Conservation (phyloP, 345 rosid species). For the Limnanthes douglasii region DNA sequence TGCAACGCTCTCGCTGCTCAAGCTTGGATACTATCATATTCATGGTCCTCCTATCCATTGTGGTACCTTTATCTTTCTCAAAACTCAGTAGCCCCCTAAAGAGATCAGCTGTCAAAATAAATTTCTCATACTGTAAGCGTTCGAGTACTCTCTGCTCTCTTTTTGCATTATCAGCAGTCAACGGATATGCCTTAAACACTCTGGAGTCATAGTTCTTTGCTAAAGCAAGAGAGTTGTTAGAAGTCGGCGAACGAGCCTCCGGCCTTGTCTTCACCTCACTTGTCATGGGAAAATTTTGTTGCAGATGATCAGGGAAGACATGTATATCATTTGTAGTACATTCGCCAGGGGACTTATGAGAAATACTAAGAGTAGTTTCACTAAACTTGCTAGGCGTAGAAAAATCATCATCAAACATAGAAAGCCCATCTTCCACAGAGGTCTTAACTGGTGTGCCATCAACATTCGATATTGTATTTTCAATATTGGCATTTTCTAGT, state of each 20-base stretch:
- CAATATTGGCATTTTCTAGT: slow-evolving; percentile 13
- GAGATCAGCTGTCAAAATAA: slow-evolving; percentile 64
- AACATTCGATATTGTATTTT: slow-evolving; percentile 13
- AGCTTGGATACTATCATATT: slow-evolving; percentile 60
- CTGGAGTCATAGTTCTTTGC: slow-evolving; percentile 18
- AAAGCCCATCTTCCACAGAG: slow-evolving; percentile 18
- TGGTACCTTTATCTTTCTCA: slow-evolving; percentile 64
- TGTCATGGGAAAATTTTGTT: slow-evolving; percentile 19
- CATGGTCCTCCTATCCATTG: slow-evolving; percentile 70
- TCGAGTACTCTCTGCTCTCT: slow-evolving; percentile 80
- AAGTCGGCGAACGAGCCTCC: slow-evolving; percentile 20
- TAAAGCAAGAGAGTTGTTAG: slow-evolving; percentile 14
- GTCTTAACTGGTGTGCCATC: no score
- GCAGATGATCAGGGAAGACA: slow-evolving; percentile 17
- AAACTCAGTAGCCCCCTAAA: slow-evolving; percentile 65
- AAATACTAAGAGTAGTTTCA: slow-evolving; percentile 30
- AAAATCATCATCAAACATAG: slow-evolving; percentile 20
- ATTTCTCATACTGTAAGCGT: slow-evolving; percentile 61
- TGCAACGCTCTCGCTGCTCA: slow-evolving; percentile 76
- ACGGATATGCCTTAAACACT: slow-evolving; percentile 18
- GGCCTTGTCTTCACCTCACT: slow-evolving; percentile 21
- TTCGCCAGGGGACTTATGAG: slow-evolving; percentile 15
- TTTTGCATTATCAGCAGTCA: slow-evolving; percentile 50
- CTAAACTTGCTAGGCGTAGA: slow-evolving; percentile 20
- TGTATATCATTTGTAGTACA: slow-evolving; percentile 14